Conservation (phyloP, 257 asterid species). For the Solanum chiquidenum region DNA sequence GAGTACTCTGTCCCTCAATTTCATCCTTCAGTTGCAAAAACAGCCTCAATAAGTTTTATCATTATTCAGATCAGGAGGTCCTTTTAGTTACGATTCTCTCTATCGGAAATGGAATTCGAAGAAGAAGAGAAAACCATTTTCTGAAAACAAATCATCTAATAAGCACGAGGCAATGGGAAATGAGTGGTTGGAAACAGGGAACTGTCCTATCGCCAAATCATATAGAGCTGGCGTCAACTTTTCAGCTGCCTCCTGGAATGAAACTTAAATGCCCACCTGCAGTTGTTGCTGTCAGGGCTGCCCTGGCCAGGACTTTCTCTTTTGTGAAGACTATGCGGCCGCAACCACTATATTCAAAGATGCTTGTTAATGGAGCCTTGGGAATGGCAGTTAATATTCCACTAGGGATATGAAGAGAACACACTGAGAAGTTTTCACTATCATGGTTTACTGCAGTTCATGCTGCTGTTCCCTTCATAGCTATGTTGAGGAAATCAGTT, state of each 20-base stretch:
- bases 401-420: conserved; percentile 70
- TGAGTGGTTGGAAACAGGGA: conserved; percentile 39
- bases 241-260: conserved; percentile 46
- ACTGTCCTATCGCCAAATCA: not conserved
- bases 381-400: conserved; percentile 75
- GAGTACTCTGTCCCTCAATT: conserved; percentile 5
- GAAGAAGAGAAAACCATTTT: conserved; percentile 13
- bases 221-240: conserved; percentile 49
- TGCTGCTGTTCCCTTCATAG: conserved; percentile 79
- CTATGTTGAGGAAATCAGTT: conserved; percentile 78
- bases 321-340: conserved; percentile 60
- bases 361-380: conserved; percentile 43
- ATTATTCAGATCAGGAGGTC: conserved; percentile 61
- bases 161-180: conserved; percentile 53
- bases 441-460: conserved; percentile 80
- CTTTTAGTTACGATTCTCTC: conserved; percentile 38
- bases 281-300: conserved; percentile 37
- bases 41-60: conserved; percentile 62
- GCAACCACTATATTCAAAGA: conserved; percentile 57
- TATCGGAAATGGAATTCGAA: conserved; percentile 25
- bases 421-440: conserved; percentile 42
- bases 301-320: conserved; percentile 50
- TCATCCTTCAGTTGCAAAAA: conserved; percentile 23
- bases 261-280: conserved; percentile 68
- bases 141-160: conserved; percentile 32